phyloP scores from a whole-genome alignment of 495 filamentous ascomycete genomes.

The Chaetomium cochliodes region DNA sequence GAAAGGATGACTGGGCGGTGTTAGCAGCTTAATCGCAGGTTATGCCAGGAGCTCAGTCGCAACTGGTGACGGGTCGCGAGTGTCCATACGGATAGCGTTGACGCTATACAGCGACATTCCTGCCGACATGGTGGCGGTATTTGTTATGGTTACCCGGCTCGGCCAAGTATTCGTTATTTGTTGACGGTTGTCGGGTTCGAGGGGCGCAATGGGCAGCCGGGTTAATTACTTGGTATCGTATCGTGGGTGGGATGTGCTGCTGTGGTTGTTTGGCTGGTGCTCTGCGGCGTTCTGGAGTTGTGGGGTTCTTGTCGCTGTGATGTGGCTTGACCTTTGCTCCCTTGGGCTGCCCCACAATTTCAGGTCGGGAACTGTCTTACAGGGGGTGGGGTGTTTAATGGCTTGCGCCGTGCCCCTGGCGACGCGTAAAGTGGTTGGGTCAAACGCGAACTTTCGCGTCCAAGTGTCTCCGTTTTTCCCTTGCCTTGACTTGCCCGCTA shows the following conservation, averaged over 20 bases:
- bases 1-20: conserved; percentile 55
- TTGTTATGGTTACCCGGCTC: conserved; percentile 1
- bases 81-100: conserved; percentile 71
- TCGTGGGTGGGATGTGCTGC: conserved; percentile 10
- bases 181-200: neutral
- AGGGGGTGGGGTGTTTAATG: conserved; percentile 32
- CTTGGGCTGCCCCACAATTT: conserved; percentile 23
- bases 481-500: conserved; percentile 15
- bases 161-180: neutral
- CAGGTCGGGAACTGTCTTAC: conserved; percentile 30
- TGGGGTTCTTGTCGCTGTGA: conserved; percentile 30
- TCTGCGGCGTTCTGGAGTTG: conserved; percentile 22
- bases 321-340: conserved; percentile 30
- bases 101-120: conserved; percentile 86
- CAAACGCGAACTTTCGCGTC: conserved; percentile 28
- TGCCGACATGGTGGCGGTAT: conserved; percentile 42
- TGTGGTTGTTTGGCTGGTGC: conserved; percentile 11
- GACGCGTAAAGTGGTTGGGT: conserved; percentile 30
- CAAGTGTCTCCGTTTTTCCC: conserved; percentile 31
- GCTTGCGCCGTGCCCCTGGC: conserved; percentile 20
- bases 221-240: too few species aligned
- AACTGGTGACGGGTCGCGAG: neutral
- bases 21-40: conserved; percentile 15
- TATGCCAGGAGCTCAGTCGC: neutral
- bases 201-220: conserved; percentile 11